Evolutionary conservation across 2,329 filamentous ascomycete species (phyloP).

Genomic region (Coniochaeta hoffmannii): DNA sequence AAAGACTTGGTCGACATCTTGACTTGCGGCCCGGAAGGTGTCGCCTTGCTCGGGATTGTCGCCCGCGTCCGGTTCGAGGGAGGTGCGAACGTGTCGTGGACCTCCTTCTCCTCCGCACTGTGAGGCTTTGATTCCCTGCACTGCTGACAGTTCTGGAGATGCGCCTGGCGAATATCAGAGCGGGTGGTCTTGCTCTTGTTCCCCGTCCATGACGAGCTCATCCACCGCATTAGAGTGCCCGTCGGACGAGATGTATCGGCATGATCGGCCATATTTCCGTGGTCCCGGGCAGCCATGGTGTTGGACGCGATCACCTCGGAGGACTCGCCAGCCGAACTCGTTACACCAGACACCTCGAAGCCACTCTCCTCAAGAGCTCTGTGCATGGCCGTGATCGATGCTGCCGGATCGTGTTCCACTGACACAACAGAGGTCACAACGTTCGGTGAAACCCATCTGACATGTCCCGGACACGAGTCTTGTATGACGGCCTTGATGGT

Average conservation of each 20-base stretch:
- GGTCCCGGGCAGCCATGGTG: conserved; percentile 10
- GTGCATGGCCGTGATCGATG: conserved; percentile 35
- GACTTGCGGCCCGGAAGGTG: background rate
- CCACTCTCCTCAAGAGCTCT: conserved; percentile 46
- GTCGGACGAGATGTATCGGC: conserved; percentile 5
- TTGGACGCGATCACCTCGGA: conserved; percentile 13
- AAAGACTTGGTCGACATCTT: conserved; percentile 17
- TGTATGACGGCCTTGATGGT: conserved; percentile 54
- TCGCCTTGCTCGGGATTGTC: background rate
- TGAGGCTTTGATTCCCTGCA: conserved; percentile 15
- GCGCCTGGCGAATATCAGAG: conserved; percentile 20
- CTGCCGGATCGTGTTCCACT: conserved; percentile 43
- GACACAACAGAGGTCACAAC: conserved; percentile 65
- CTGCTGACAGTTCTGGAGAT: conserved; percentile 36
- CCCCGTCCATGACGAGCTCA: conserved; percentile 15
- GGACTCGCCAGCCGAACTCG: conserved; percentile 23
- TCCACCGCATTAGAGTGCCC: conserved; percentile 15
- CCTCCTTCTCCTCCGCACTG: conserved; percentile 9
- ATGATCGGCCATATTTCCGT: conserved; percentile 8
- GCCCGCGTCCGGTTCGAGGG: background rate
- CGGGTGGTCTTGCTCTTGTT: conserved; percentile 10
- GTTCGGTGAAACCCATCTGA: conserved; percentile 58
- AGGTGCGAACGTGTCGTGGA: conserved; percentile 1
- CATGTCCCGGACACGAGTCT: conserved; percentile 34
- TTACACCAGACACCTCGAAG: conserved; percentile 49